Evolutionary conservation across 768 basidiomycete genomes (phyloP).

Genomic region (Lactifluus volemus): DNA sequence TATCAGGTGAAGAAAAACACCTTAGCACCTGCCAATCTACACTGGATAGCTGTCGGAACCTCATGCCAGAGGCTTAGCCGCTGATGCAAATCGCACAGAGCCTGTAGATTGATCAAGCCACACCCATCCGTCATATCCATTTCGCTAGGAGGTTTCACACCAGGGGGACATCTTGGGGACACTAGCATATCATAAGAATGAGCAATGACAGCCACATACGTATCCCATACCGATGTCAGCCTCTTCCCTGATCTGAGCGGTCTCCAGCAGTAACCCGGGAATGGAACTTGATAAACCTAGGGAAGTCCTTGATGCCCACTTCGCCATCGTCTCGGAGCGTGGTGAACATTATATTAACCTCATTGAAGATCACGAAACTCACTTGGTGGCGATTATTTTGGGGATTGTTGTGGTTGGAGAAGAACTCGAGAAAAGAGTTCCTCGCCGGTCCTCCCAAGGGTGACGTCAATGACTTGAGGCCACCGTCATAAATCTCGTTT

Average conservation of each 20-base stretch:
- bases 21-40: constrained; percentile 26
- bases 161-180: constrained; percentile 19
- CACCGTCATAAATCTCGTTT: constrained; percentile 33
- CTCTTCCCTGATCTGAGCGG: constrained; percentile 30
- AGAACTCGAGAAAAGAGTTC: constrained; percentile 36
- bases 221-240: constrained; percentile 41
- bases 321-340: constrained; percentile 43
- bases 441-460: not conserved
- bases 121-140: constrained; percentile 62
- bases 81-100: constrained; percentile 26
- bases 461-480: not conserved
- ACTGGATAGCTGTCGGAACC: constrained; percentile 25
- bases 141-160: constrained; percentile 23
- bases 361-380: constrained; percentile 1
- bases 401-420: constrained; percentile 49
- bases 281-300: constrained; percentile 57
- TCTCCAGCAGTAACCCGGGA: constrained; percentile 40
- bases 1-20: constrained; percentile 9
- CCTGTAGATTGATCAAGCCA: constrained; percentile 55
- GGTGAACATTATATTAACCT: not conserved
- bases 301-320: constrained; percentile 55
- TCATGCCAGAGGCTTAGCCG: constrained; percentile 20
- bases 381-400: constrained; percentile 43
- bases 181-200: constrained; percentile 19
- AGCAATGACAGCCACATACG: not conserved